phyloP scores from a whole-genome alignment of 106 monocot genomes.

The Dioscorea zingiberensis region DNA sequence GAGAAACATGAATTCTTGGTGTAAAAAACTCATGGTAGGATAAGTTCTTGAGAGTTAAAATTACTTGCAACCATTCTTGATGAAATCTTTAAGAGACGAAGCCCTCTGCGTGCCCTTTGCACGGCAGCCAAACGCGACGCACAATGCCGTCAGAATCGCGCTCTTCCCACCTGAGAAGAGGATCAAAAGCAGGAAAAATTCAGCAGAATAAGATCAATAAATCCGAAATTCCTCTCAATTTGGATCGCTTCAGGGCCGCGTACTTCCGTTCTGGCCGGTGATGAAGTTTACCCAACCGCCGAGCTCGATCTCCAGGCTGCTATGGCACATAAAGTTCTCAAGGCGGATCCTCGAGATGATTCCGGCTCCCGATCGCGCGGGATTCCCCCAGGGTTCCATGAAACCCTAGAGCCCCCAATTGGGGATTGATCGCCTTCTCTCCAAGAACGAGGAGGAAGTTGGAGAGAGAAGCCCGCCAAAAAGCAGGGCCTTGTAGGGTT shows the following conservation, averaged over 20 bases:
- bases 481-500: background rate
- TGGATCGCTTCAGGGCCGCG: background rate
- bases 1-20: no score
- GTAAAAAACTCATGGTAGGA: no score
- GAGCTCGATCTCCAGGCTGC: slow-evolving; percentile 69
- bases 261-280: slow-evolving; percentile 98
- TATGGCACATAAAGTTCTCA: slow-evolving; percentile 99
- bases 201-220: background rate
- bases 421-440: background rate
- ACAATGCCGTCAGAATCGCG: slow-evolving; percentile 83
- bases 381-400: slow-evolving; percentile 1
- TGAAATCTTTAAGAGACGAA: slow-evolving; percentile 79
- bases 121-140: slow-evolving; percentile 83
- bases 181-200: background rate
- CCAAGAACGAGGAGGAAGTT: background rate
- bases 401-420: slow-evolving; percentile 34
- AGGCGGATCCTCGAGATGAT: slow-evolving; percentile 70
- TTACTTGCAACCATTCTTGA: slow-evolving; percentile 91
- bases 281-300: slow-evolving; percentile 90
- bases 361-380: slow-evolving; percentile 37
- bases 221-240: background rate
- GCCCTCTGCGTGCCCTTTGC: slow-evolving; percentile 86
- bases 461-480: background rate
- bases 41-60: no score
- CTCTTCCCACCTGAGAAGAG: slow-evolving; percentile 74